Base-by-base conservation (phyloP, 495 filamentous ascomycete genomes). In the Penicillium coffeae region DNA sequence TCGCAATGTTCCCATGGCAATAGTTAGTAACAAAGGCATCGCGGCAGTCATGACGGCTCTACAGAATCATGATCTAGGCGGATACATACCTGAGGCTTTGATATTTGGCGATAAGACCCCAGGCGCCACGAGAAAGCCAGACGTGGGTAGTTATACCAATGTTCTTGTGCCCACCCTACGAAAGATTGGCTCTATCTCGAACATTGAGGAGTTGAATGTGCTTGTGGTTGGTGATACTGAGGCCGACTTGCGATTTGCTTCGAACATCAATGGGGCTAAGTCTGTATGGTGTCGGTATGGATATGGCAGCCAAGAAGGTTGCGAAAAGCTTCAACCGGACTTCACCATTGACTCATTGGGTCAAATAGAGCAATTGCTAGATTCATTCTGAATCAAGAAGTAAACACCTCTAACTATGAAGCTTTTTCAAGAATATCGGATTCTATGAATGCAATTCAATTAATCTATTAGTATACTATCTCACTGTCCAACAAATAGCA, bases 11-110 rank as follows among this genome's bases (percentile, higher is more conserved):
- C 54, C 55, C 14, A 42, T 60, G 34, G 55, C 60, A 0, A 62
- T 66, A 12, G 52, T 66, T 14, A 64, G 51, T 30, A 66, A 66
- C 21, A 66, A 66, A 38, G 58, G 46, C 16, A 56, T 57, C 3
- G 50, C 32, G 4, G 63, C 63, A 0, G 52, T 66, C 0, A 52
- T 48, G 25, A 56, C 56, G 1, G 58, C 60, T 0, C 43, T 66
- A 36, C 38, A 44, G 30, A 50, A 46, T 14, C 50, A 55, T 20
- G 54, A 47, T 4, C 37, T 66, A 0, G 42, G 27, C 3, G 54
- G 34, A 2, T 46, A 22, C 15, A 42, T 64, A 12, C 54, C 51
- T 0, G 58, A 62, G 9, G 41, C 51, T 12, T 30, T 64, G 21
- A 59, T 66, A 12, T 40, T 66, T 13, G 63, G 63, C 2, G 58